A percentile compares a stretch with the other conserved stretches of the same genome.
Conservation (phyloP, 2,329 filamentous ascomycete species). For the Fusarium devonianum region DNA sequence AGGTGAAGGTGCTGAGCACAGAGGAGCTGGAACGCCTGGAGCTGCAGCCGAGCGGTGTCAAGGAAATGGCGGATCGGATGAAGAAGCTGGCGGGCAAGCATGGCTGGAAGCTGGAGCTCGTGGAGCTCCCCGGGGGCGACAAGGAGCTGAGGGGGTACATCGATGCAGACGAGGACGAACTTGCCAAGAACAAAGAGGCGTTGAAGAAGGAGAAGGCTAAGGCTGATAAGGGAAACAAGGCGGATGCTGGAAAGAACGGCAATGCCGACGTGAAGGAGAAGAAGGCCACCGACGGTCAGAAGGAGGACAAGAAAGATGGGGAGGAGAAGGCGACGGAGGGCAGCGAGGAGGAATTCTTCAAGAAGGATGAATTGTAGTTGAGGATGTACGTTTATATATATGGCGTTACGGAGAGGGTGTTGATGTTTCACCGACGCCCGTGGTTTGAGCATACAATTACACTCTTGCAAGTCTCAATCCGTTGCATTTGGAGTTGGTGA, state of each 20-base stretch:
- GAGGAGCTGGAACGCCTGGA: slow-evolving; percentile 74
- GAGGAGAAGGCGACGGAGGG: slow-evolving; percentile 14
- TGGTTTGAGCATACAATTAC: neutral
- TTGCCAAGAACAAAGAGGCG: slow-evolving; percentile 33
- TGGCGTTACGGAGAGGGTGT: slow-evolving; percentile 20
- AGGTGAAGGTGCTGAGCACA: slow-evolving; percentile 65
- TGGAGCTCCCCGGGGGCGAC: slow-evolving; percentile 68
- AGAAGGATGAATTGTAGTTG: slow-evolving; percentile 54
- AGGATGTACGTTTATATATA: slow-evolving; percentile 2
- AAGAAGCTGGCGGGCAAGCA: slow-evolving; percentile 73
- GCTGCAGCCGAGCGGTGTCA: slow-evolving; percentile 70
- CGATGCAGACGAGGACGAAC: slow-evolving; percentile 59
- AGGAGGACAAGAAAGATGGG: slow-evolving; percentile 18
- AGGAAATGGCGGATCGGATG: slow-evolving; percentile 72
- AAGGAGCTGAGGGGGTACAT: slow-evolving; percentile 74
- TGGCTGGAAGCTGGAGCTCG: slow-evolving; percentile 82
- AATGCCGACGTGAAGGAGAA: slow-evolving; percentile 10
- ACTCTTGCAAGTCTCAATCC: neutral
- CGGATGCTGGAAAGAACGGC: slow-evolving; percentile 45
- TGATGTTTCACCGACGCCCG: slow-evolving; percentile 7
- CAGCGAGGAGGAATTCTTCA: slow-evolving; percentile 47
- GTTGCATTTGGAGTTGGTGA: neutral
- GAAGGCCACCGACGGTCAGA: slow-evolving; percentile 54
- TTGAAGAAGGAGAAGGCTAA: slow-evolving; percentile 26
- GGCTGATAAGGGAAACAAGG: slow-evolving; percentile 12